Evolutionary conservation across 768 basidiomycete species (phyloP).

Genomic region (Boletus sp.): DNA sequence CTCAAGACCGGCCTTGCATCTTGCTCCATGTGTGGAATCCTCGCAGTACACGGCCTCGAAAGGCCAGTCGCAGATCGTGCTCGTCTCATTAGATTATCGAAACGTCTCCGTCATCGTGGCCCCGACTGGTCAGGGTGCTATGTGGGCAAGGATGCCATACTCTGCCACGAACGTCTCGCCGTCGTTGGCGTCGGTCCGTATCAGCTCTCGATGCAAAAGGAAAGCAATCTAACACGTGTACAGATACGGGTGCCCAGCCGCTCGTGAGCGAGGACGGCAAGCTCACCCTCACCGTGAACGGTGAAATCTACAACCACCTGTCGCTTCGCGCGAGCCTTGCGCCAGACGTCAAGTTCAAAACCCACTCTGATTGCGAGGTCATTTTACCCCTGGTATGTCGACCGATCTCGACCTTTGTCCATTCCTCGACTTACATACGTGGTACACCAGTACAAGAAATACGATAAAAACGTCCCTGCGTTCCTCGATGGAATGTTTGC

Average conservation of each 20-base stretch:
- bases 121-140: constrained; percentile 99
- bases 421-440: not conserved
- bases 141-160: constrained; percentile 75
- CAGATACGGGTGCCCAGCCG: constrained; percentile 97
- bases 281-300: constrained; percentile 87
- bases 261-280: constrained; percentile 84
- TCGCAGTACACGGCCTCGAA: constrained; percentile 79
- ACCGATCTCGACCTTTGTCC: not conserved
- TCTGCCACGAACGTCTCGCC: constrained; percentile 95
- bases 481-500: constrained; percentile 98
- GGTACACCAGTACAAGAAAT: constrained; percentile 69
- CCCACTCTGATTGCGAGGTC: constrained; percentile 97
- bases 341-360: constrained; percentile 79
- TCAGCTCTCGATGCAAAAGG: not conserved
- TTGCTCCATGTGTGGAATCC: constrained; percentile 83
- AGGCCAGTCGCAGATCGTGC: constrained; percentile 68
- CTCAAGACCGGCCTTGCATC: not conserved
- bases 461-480: constrained; percentile 72
- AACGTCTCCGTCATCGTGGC: constrained; percentile 88
- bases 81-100: constrained; percentile 80
- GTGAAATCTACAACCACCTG: constrained; percentile 98
- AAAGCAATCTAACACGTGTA: not conserved
- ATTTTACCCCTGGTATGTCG: constrained; percentile 83
- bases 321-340: constrained; percentile 69
- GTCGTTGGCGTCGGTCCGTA: constrained; percentile 94